Conservation (phyloP, 345 rosid species). For the Salix udensis region DNA sequence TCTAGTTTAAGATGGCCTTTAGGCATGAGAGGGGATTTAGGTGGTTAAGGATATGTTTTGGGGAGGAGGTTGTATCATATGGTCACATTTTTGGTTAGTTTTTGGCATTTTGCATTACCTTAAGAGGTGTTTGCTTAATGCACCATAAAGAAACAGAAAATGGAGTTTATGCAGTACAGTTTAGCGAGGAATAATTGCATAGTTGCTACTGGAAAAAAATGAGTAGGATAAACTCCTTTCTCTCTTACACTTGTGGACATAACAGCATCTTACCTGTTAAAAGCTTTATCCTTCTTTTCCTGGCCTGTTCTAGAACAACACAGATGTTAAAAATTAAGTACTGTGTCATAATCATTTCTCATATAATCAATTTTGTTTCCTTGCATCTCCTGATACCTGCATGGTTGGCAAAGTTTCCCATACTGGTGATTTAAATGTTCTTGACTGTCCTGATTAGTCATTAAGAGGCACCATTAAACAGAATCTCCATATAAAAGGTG, state of each 20-base stretch:
- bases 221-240: not conserved
- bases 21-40: not conserved
- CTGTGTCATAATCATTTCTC: not conserved
- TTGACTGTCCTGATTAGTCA: slow-evolving; percentile 1
- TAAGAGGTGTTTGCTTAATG: not conserved
- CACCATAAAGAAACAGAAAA: not conserved
- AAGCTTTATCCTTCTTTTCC: not conserved
- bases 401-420: not conserved
- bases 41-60: not conserved
- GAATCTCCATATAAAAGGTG: slow-evolving; percentile 1
- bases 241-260: not conserved
- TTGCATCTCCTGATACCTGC: not conserved
- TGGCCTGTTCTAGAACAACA: not conserved
- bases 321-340: not conserved
- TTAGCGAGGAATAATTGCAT: not conserved
- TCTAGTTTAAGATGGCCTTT: not conserved
- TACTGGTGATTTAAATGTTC: slow-evolving; percentile 2
- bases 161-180: not conserved
- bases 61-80: not conserved
- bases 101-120: not conserved
- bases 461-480: not conserved
- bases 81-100: not conserved
- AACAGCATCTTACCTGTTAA: not conserved
- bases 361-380: not conserved
- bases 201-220: not conserved